Conservation (phyloP, 148 eudicot genomes). For the Beta vulgaris region DNA sequence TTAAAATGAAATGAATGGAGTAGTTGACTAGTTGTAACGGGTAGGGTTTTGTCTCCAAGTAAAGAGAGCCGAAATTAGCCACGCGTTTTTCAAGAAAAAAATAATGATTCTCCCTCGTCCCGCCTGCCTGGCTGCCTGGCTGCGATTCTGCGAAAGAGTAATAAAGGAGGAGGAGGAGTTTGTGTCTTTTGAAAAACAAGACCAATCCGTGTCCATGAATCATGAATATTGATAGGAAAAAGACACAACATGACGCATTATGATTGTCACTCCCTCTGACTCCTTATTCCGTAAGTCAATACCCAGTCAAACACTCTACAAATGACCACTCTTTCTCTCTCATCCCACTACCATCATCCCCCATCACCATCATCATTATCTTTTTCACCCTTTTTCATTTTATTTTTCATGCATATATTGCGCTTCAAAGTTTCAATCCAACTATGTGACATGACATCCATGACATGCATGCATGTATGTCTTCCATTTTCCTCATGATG, state of each 20-base stretch:
- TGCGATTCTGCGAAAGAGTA: not conserved
- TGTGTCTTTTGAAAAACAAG: not conserved
- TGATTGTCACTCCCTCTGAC: not conserved
- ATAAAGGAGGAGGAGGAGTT: too few species aligned
- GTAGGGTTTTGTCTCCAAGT: too few species aligned
- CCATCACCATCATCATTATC: not conserved
- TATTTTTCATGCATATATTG: not conserved
- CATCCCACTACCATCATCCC: not conserved
- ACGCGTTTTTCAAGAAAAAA: too few species aligned
- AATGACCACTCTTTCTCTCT: not conserved
- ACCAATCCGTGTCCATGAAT: too few species aligned
- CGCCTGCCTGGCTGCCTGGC: not conserved
- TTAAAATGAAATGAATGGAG: too few species aligned
- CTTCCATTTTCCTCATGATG: too few species aligned
- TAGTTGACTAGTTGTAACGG: too few species aligned
- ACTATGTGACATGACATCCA: not conserved
- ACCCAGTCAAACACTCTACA: conserved; percentile 1
- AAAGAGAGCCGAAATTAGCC: too few species aligned
- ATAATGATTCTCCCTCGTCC: not conserved
- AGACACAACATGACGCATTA: not conserved
- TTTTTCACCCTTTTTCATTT: not conserved
- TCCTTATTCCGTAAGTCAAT: not conserved
- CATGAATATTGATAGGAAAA: not conserved
- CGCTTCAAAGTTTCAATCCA: too few species aligned
- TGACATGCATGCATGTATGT: not conserved